Base-by-base conservation (phyloP, 495 filamentous ascomycete species). In the Talaromyces trachyspermus region DNA sequence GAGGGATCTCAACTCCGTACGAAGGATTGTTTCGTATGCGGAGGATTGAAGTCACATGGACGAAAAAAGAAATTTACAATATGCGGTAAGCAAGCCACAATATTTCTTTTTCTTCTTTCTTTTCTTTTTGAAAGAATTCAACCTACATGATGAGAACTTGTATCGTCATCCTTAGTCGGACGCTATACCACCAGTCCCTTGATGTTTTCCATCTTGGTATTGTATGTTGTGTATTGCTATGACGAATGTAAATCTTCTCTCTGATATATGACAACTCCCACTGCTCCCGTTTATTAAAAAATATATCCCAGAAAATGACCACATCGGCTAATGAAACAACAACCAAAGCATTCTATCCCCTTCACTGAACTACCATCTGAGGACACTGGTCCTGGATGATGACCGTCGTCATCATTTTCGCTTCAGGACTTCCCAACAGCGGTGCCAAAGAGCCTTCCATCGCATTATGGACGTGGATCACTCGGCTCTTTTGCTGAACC, bases 151-250 rank as follows among this genome's bases (percentile, higher is more conserved):
- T 62, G 59, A 62, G 54, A 60, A 12, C 36, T 33, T 57, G 9
- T 54, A 58, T 60, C 57, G 57, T 62, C 59, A 62, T 62, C 59
- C 59, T 62, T 62, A 62, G 59, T 58, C 59, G 59, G 56, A 60
- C 25, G 49, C 42, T 49, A 51, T 35, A 43, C 41, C 49, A 12
- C 43, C 20, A 32, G 14, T 49, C 2, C 33, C 47, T 50, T 32
- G 33, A 37, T 42, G 26, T 56, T 49, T 32, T 15, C 44, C 29
- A 52, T 47, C 18, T 49, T 41, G 45, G 14, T 18, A 11, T 36
- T 48, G 38, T 27, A 49, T 48, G 30, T 22, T 26, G 46, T 51
- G 50, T 44, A 47, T 38, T 46, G 48, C 46, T 22, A 48, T 62
- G 59, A 51, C 59, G 59, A 62, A 38, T 15, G 17, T 12, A 39